Base-by-base conservation (phyloP, 1,284 basidiomycete genomes). In the Entoloma clypeatum region DNA sequence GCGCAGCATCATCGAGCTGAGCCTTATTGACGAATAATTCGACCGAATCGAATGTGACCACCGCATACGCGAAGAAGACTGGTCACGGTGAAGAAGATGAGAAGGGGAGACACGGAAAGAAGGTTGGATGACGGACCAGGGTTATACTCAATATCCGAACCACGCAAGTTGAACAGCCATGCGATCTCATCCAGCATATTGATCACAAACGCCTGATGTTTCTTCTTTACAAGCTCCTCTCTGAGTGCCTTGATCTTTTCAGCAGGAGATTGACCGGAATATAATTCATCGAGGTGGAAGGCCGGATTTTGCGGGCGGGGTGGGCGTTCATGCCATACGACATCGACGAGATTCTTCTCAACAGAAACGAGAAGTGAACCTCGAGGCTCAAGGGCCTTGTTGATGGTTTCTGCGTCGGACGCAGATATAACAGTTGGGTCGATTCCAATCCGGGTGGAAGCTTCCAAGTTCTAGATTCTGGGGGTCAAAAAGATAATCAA, bases 101-200 rank as follows among this genome's bases (percentile, higher is more conserved):
- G n/a, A n/a, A n/a, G n/a, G n/a, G n/a, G n/a, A n/a, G n/a, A n/a
- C n/a, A n/a, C n/a, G n/a, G n/a, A n/a, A n/a, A n/a, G n/a, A n/a
- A n/a, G n/a, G n/a, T n/a, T n/a, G n/a, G n/a, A 25, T 10, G 2
- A 42, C 60, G 14, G 38, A 68, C 68, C 68, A 43, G 92, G 92
- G 58, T 96, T 98, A 67, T 79, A 98, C 26, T 86, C 84, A 48
- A 98, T 95, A 60, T 98, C 94, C 2, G 81, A 79, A 1, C 94
- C 93, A 46, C 95, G 82, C 30, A 99, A 70, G 64, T 98, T 98
- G 68, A 97, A 92, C 21, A 96, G 61, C 95, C 95, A 93, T 0
- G 90, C 91, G 32, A 92, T 79, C 58, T 95, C 92, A 59, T 95
- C 92, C 6, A 97, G 76, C 69, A 84, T 79, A 16, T 74, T 85